Conservation (phyloP, 768 basidiomycete genomes). For the Podaxis sp. region DNA sequence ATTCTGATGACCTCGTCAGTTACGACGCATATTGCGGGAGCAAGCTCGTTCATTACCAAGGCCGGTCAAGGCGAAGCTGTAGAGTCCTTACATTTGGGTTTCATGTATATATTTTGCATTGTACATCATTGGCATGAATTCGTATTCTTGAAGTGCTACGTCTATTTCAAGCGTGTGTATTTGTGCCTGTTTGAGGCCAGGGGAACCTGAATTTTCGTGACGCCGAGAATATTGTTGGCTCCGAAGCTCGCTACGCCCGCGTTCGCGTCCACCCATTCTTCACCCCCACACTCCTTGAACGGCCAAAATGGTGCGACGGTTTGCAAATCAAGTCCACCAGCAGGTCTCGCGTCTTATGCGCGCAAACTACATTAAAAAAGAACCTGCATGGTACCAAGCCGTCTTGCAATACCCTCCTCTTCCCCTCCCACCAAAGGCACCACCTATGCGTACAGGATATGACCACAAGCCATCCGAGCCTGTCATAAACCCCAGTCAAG, state of each 20-base stretch:
- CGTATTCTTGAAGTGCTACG: background rate
- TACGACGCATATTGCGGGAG: constrained; percentile 53
- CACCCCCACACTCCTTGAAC: background rate
- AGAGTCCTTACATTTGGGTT: background rate
- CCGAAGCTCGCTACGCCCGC: background rate
- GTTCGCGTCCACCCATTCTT: constrained; percentile 4
- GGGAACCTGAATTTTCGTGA: constrained; percentile 20
- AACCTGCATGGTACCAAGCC: constrained; percentile 83
- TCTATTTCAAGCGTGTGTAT: constrained; percentile 1
- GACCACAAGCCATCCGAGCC: constrained; percentile 37
- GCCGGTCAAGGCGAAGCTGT: constrained; percentile 17
- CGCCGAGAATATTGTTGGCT: constrained; percentile 9
- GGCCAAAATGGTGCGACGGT: constrained; percentile 64
- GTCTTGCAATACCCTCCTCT: constrained; percentile 89
- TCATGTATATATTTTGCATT: background rate
- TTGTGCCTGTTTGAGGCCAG: constrained; percentile 22
- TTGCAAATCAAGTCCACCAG: constrained; percentile 88
- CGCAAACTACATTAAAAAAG: constrained; percentile 54
- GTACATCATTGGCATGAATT: background rate
- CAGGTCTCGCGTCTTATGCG: constrained; percentile 80
- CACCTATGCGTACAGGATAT: constrained; percentile 53
- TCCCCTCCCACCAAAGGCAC: constrained; percentile 74
- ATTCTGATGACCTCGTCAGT: constrained; percentile 22
- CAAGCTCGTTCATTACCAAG: constrained; percentile 32
- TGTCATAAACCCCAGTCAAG: constrained; percentile 15